Conservation (phyloP, 192 early-diverging fungal genomes). For the Backusella westeae region DNA sequence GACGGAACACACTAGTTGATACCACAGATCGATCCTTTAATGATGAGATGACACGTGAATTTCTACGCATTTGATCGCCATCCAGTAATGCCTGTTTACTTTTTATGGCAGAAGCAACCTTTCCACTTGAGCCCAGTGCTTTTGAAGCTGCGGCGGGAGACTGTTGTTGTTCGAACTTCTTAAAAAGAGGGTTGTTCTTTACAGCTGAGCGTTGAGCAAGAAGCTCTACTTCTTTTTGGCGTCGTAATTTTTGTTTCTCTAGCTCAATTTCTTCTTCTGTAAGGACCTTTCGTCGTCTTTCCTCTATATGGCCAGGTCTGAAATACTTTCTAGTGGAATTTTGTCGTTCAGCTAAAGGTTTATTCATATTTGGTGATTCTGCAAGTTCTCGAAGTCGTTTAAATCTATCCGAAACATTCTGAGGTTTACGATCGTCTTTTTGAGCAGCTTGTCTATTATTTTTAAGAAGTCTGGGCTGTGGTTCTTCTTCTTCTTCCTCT, state of each 20-base stretch:
- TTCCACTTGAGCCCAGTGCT: background rate
- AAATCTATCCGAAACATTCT: conserved; percentile 15
- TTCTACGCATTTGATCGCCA: conserved; percentile 9
- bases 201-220: conserved; percentile 26
- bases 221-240: conserved; percentile 17
- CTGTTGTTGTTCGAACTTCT: conserved; percentile 16
- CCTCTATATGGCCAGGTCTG: conserved; percentile 21
- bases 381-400: conserved; percentile 17
- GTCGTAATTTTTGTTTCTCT: conserved; percentile 8
- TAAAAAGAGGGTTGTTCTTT: conserved; percentile 28
- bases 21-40: conserved; percentile 19
- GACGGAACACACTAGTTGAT: conserved; percentile 23
- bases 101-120: background rate
- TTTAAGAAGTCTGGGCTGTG: background rate
- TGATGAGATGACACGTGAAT: conserved; percentile 15
- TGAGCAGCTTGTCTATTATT: background rate
- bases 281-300: conserved; percentile 12
- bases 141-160: background rate
- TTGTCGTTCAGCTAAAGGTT: conserved; percentile 3
- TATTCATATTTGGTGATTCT: conserved; percentile 11
- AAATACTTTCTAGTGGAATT: conserved; percentile 19
- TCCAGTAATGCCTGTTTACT: background rate
- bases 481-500: background rate
- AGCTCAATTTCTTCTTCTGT: conserved; percentile 14
- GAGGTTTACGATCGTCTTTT: background rate